Base-by-base conservation (phyloP, 2,329 filamentous ascomycete genomes). In the Colletotrichum lini region DNA sequence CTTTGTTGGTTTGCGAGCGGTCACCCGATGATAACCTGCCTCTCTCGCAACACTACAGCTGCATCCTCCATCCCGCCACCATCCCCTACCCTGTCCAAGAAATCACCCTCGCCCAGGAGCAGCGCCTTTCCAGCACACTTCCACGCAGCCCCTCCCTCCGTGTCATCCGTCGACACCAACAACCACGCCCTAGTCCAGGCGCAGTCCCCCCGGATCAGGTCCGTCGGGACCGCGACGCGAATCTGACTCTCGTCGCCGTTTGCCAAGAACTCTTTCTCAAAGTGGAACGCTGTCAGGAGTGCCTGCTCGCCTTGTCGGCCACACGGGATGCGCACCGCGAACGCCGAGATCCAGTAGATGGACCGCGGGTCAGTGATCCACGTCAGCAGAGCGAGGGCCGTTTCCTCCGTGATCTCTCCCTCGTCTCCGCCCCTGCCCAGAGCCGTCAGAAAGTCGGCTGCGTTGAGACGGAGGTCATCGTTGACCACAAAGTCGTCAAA, bases 321-420 rank as follows among this genome's bases (percentile, higher is more conserved):
- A 23, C 38, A 61, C 16, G 38, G 26, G 16, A 21, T 42, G n/a
- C 42, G 58, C 42, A 57, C n/a, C 5, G 35, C 26, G 21, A 44
- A 21, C 6, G 9, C 40, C 18, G 65, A 68, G 13, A 64, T 68
- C 52, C 59, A 68, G 21, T 58, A 68, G 2, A 58, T 68, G 1
- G 65, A 68, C 18, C 65, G 30, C 15, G 65, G 59, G 44, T 64
- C 59, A 5, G 65, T 68, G 13, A 68, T 49, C 65, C 65, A 64
- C n/a, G 65, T 68, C 21, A 64, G 16, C 2, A 64, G 49, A 2
- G 38, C 50, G 5, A 38, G 44, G 10, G 52, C 59, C 12, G 18
- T 35, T 18, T 63, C 58, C 12, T 9, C 13, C 2, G 58, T 3
- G 8, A 49, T 15, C 4, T 4, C 10, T 9, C 12, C n/a, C 16